Evolutionary conservation across 345 rosid genomes (phyloP).

Genomic region (Camelina hispida): DNA sequence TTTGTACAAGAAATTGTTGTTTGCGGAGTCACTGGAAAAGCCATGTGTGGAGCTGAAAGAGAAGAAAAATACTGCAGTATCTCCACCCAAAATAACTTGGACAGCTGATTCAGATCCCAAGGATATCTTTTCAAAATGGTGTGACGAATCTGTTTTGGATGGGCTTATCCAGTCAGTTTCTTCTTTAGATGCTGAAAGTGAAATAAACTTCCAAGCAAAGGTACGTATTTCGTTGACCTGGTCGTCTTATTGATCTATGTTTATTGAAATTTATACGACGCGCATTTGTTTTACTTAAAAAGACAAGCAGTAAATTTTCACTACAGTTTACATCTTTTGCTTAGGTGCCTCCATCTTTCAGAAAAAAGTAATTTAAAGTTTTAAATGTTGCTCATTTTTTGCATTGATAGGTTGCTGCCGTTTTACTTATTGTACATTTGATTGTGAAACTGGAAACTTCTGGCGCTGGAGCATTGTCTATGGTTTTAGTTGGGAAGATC

Average conservation of each 20-base stretch:
- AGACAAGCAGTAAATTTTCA: conserved; percentile 7
- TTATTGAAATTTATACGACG: neutral
- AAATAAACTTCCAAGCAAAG: conserved; percentile 56
- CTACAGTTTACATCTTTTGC: conserved; percentile 16
- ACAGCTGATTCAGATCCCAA: conserved; percentile 50
- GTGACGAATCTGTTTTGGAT: conserved; percentile 57
- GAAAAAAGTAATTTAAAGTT: conserved; percentile 9
- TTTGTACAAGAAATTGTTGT: conserved; percentile 70
- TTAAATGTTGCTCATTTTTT: conserved; percentile 27
- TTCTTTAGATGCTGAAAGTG: conserved; percentile 58
- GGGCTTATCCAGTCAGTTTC: conserved; percentile 62
- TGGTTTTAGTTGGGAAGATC: conserved; percentile 68
- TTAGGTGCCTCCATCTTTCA: conserved; percentile 26
- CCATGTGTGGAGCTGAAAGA: conserved; percentile 46
- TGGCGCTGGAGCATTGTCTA: conserved; percentile 68
- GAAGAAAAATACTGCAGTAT: conserved; percentile 41
- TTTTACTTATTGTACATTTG: conserved; percentile 66
- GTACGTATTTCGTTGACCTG: conserved; percentile 16
- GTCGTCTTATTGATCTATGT: neutral
- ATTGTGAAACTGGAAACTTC: conserved; percentile 68
- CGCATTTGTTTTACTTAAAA: conserved; percentile 12
- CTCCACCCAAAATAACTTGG: conserved; percentile 42
- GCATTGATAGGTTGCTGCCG: conserved; percentile 67
- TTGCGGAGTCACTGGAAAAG: conserved; percentile 57
- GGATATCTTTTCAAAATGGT: conserved; percentile 64